Conservation (phyloP, 371 early-diverging fungal species). For the Mortierella sp. region DNA sequence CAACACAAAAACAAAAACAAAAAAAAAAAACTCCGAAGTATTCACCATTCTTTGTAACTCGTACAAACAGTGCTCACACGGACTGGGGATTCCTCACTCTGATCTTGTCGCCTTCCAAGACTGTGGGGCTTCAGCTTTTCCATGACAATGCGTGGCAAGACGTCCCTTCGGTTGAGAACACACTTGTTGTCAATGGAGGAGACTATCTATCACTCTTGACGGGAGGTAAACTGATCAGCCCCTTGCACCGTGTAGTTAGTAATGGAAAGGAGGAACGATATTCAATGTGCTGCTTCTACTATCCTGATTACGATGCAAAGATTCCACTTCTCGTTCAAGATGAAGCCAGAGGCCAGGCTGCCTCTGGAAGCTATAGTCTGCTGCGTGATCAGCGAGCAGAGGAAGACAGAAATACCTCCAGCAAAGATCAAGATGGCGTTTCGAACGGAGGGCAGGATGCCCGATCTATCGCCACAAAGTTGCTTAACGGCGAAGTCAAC, state of each 20-base stretch:
- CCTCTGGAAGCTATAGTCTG: conserved; percentile 47
- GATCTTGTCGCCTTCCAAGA: conserved; percentile 59
- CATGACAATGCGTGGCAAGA: conserved; percentile 60
- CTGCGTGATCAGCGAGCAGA: conserved; percentile 44
- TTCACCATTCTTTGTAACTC: not conserved
- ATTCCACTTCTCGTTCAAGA: conserved; percentile 51
- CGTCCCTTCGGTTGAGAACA: conserved; percentile 58
- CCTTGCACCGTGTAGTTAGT: conserved; percentile 67
- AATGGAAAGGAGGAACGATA: conserved; percentile 53
- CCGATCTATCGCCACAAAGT: conserved; percentile 26
- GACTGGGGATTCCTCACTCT: conserved; percentile 74
- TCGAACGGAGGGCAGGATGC: conserved; percentile 12
- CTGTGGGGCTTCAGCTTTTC: conserved; percentile 61
- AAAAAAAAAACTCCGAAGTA: not conserved
- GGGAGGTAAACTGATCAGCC: conserved; percentile 61
- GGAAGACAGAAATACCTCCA: conserved; percentile 6
- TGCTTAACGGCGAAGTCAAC: conserved; percentile 52
- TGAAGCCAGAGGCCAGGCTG: conserved; percentile 41
- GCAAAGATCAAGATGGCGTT: not conserved
- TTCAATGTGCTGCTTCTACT: conserved; percentile 59
- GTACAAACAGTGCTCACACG: conserved; percentile 49
- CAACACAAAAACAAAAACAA: not conserved
- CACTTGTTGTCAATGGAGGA: conserved; percentile 68
- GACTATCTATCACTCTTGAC: conserved; percentile 68
- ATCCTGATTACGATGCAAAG: conserved; percentile 52